Evolutionary conservation across 495 filamentous ascomycete genomes (phyloP).

Genomic region (Podospora anserina): DNA sequence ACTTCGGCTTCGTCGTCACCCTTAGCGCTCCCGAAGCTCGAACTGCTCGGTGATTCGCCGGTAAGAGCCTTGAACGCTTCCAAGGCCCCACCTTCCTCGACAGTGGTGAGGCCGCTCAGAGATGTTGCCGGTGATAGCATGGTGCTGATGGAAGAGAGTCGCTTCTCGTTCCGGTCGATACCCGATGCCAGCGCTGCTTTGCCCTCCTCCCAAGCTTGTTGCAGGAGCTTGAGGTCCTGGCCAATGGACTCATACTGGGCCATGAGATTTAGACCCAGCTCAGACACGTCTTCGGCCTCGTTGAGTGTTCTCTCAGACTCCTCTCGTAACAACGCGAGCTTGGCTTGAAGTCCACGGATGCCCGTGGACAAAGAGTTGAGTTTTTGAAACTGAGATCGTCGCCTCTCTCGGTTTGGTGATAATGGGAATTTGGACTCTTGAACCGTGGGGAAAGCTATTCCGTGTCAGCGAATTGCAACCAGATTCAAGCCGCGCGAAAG

Average conservation of each 20-base stretch:
- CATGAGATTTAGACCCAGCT: constrained; percentile 72
- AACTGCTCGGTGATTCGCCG: constrained; percentile 54
- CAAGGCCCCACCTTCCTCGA: constrained; percentile 66
- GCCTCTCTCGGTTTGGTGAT: constrained; percentile 72
- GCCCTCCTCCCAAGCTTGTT: constrained; percentile 89
- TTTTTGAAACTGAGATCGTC: constrained; percentile 80
- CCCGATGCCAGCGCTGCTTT: constrained; percentile 69
- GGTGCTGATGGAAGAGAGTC: constrained; percentile 65
- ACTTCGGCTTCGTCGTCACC: constrained; percentile 67
- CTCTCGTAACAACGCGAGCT: constrained; percentile 88
- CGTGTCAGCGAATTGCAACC: background rate
- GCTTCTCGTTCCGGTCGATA: constrained; percentile 68
- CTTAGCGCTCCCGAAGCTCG: constrained; percentile 27
- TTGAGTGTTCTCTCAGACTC: constrained; percentile 77
- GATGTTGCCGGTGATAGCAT: constrained; percentile 74
- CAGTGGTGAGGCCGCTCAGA: constrained; percentile 78
- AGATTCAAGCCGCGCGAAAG: background rate
- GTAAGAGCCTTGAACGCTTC: constrained; percentile 75
- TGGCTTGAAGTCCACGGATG: constrained; percentile 88
- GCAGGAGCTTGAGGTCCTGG: constrained; percentile 72
- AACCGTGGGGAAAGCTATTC: constrained; percentile 38
- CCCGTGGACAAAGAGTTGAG: constrained; percentile 84
- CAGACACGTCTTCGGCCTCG: constrained; percentile 65
- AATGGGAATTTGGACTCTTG: constrained; percentile 63
- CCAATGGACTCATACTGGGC: constrained; percentile 94